Base-by-base conservation (phyloP, 768 basidiomycete species). In the Solioccasus polychromus region DNA sequence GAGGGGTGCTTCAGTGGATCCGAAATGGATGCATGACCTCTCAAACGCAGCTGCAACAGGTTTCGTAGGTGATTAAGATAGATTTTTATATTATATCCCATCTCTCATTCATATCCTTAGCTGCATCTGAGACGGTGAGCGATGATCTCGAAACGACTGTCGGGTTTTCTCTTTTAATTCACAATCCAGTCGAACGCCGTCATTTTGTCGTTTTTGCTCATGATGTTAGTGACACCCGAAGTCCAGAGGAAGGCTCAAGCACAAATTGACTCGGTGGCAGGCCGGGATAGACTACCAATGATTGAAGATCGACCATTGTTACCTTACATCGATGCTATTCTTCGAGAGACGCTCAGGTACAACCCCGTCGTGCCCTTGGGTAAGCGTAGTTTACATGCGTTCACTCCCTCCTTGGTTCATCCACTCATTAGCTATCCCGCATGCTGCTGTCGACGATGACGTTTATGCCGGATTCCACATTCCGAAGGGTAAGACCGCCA, bases 391-490 rank as follows among this genome's bases (percentile, higher is more conserved):
- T 4, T 6, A 17, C 5, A 23, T 25, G 18, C 2, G 17, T 18
- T n/a, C 1, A 17, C 17, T 10, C 8, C 7, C 34, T 29, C 18
- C 11, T 22, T 5, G 10, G 8, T 9, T 25, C 5, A 40, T 28
- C 35, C n/a, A 6, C 17, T 4, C 5, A 8, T 41, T 20, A 60
- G 68, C 60, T 0, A 30, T 68, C 10, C 60, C 69, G 8, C 70
- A 67, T 47, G 42, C 54, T 18, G 42, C 56, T 7, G 70, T 71
- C 1, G 48, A 69, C 19, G 73, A 75, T 26, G 76, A 77, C 25
- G 43, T 67, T 6, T 77, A 74, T 47, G 61, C 65, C 25, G 71
- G 73, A n/a, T 76, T 74, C 44, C 59, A 71, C 8, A 83, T 83
- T 37, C 81, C 82, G 4, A 70, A 71, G 48, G 58, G 58, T 61